Evolutionary conservation across 225 moss, liverwort and hornwort genomes (phyloP), one percentile per base, ranked within the genome.

Genomic region (Bryum argenteum): DNA sequence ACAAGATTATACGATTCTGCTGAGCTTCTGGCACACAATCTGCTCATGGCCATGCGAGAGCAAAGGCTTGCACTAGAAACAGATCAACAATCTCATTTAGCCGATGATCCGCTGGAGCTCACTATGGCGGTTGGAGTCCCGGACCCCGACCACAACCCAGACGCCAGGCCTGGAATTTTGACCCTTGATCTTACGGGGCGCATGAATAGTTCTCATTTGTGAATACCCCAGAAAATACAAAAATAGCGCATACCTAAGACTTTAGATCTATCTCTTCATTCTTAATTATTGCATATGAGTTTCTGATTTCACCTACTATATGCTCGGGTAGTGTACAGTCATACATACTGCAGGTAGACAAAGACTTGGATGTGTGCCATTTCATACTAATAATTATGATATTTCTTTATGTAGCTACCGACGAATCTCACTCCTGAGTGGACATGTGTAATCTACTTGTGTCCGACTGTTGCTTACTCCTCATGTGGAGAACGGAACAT

Each of bases 11-110:
- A 71, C 42, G 77, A 82, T n/a, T 81, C 81, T 11, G 71, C 82
- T 55, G 85, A 85, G 68, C 85, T 79, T 76, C 63, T 85, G 60
- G 85, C 82, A 13, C 85, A 85, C 63, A 85, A 79, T 54, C 39
- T 85, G 59, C 50, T 82, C 67, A 79, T 79, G 79, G 85, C 74
- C n/a, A 82, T 82, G 71, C 71, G 74, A 53, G 85, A 85, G 67
- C 71, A 77, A 23, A 82, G 82, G 67, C 77, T 82, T n/a, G n/a
- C n/a, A 16, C 74, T 82, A 28, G 82, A 79, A 51, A 48, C 0
- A 15, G 59, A 22, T 48, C 48, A 3, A 7, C 73, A 40, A 47
- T 70, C 33, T 33, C 33, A 33, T 6, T 3, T 33, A 39, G 63
- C 63, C 18, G 60, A 11, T 20, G 47, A 71, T 69, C 81, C 79